Evolutionary conservation across 2,329 filamentous ascomycete genomes (phyloP).

Genomic region (Cercospora sp.): DNA sequence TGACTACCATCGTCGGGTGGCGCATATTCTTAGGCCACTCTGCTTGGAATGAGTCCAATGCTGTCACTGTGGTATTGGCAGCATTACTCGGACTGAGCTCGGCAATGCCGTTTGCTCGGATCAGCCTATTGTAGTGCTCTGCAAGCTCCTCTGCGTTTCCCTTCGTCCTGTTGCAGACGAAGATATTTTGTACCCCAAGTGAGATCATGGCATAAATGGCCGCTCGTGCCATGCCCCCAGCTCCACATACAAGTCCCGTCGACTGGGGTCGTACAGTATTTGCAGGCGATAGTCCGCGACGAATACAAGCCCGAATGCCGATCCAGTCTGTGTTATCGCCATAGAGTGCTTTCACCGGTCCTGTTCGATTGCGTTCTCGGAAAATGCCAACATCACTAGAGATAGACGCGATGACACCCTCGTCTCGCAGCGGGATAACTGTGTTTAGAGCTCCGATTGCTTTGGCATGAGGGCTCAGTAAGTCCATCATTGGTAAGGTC

Average conservation of each 20-base stretch:
- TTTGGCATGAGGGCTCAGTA: conserved; percentile 69
- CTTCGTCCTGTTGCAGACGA: conserved; percentile 70
- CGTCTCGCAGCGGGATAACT: conserved; percentile 67
- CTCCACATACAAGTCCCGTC: conserved; percentile 57
- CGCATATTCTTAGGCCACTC: conserved; percentile 65
- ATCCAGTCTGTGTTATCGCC: conserved; percentile 84
- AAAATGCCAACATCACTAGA: conserved; percentile 55
- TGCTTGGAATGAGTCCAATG: conserved; percentile 60
- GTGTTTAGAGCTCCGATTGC: conserved; percentile 78
- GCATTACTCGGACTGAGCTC: conserved; percentile 27
- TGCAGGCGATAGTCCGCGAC: conserved; percentile 70
- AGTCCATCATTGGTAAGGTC: conserved; percentile 64
- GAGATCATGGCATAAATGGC: conserved; percentile 78
- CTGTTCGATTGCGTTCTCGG: conserved; percentile 62
- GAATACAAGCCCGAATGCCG: conserved; percentile 71
- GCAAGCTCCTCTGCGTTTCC: conserved; percentile 68
- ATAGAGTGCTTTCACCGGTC: conserved; percentile 68
- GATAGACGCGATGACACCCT: conserved; percentile 42
- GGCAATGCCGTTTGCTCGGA: conserved; percentile 35
- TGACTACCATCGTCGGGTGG: conserved; percentile 72
- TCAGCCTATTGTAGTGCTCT: conserved; percentile 65
- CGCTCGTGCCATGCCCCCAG: conserved; percentile 75
- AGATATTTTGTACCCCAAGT: conserved; percentile 73
- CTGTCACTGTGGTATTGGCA: conserved; percentile 48
- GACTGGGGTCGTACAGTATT: conserved; percentile 57